Base-by-base conservation (phyloP, 2,329 filamentous ascomycete genomes). In the Dothideomycetidae sp. region DNA sequence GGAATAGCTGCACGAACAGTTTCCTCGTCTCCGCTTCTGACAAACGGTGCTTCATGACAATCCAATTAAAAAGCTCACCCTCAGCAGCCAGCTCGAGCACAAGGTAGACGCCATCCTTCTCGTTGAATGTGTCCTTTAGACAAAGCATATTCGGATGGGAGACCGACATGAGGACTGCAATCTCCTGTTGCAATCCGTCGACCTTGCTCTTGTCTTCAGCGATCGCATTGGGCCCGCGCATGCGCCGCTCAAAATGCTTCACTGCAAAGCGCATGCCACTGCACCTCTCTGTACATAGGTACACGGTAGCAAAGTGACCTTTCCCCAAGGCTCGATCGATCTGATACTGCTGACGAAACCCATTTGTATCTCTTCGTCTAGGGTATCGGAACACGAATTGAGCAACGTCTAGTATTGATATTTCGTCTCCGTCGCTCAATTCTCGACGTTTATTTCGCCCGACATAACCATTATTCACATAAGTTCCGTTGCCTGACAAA, bases 151-250 rank as follows among this genome's bases (percentile, higher is more conserved):
- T 90, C 3, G 85, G 82, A 57, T 98, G 90, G 54, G 81, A 93
- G 43, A 98, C 84, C n/a, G 85, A 76, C 85, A 93, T 96, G 43
- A 98, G 63, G 11, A 98, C 83, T 14, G 83, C 88, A 54, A 98
- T 93, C 57, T 98, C 92, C 56, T 96, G 86, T 54, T 94, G 84
- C 31, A 96, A 61, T 2, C 83, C 79, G 42, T 93, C 84, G 4
- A 78, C 76, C 57, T 86, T 88, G 12, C 82, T 80, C 45, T 73
- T 75, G 47, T 94, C 85, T 16, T 45, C 43, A 4, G 43, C 41
- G 4, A 16, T 33, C 1, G 37, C 34, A 10, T 40, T 39, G 10
- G 33, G 41, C 29, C 86, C 84, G 42, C 78, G 70, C n/a, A 81
- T 81, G 2, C 77, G 69, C 4, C 81, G 76, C 50, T 84, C 85